A percentile compares a stretch with the other conserved stretches of the same genome.
Conservation (phyloP, 768 basidiomycete species). For the Suillus subalutaceus region DNA sequence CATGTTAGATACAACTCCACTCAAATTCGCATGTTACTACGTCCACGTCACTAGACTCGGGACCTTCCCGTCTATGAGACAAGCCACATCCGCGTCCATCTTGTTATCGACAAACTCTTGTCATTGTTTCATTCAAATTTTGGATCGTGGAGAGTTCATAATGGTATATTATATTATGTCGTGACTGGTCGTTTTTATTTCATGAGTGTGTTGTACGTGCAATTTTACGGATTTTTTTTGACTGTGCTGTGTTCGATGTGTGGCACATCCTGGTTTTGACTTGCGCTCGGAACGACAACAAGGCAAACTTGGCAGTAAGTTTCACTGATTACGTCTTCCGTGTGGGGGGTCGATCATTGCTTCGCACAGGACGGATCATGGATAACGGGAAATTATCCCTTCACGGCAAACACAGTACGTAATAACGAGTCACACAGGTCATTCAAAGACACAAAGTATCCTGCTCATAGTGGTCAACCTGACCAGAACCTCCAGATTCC, state of each 20-base stretch:
- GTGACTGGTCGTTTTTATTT: not conserved
- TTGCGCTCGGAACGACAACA: too few species aligned
- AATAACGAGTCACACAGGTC: too few species aligned
- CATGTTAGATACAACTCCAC: not conserved
- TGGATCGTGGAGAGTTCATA: slow-evolving; percentile 1
- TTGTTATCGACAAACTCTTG: not conserved
- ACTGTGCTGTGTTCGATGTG: not conserved
- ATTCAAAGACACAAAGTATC: too few species aligned
- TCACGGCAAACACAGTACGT: too few species aligned
- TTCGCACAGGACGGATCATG: too few species aligned
- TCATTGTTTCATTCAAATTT: not conserved
- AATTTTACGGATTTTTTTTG: slow-evolving; percentile 3
- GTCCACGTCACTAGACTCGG: not conserved
- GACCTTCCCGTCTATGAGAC: not conserved
- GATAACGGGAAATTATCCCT: too few species aligned
- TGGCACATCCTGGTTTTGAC: not conserved
- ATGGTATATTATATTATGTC: slow-evolving; percentile 3
- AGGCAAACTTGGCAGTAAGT: too few species aligned
- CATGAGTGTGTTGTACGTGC: not conserved
- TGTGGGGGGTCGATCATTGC: too few species aligned
- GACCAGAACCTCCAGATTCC: too few species aligned
- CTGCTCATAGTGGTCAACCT: too few species aligned
- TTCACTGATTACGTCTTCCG: too few species aligned
- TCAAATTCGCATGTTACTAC: not conserved
- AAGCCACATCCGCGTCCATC: not conserved